phyloP scores from a whole-genome alignment of 805 yeast species.

The Starmerella floris region DNA sequence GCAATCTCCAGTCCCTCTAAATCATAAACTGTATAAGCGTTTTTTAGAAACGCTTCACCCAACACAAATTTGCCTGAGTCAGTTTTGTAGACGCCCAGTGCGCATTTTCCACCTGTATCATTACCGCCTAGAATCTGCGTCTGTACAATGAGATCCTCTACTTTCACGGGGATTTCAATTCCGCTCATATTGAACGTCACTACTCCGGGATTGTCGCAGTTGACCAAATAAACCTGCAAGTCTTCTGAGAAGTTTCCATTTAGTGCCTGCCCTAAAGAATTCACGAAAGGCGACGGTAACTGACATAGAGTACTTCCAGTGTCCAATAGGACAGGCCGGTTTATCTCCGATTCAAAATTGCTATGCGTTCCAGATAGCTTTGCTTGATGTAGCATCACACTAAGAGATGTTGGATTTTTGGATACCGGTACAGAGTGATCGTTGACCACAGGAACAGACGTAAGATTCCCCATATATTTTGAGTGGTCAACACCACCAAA shows the following conservation, averaged over 20 bases:
- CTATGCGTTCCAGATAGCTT: background rate
- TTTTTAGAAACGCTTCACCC: conserved; percentile 52
- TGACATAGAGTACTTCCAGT: conserved; percentile 9
- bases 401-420: conserved; percentile 7
- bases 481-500: conserved; percentile 35
- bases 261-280: conserved; percentile 22
- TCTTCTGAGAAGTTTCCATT: conserved; percentile 31
- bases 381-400: conserved; percentile 9
- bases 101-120: background rate
- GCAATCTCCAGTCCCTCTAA: conserved; percentile 43
- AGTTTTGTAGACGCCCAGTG: conserved; percentile 1
- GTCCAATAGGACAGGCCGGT: conserved; percentile 14
- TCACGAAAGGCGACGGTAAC: conserved; percentile 6
- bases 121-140: background rate
- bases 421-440: conserved; percentile 1
- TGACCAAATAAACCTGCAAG: conserved; percentile 8
- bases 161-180: conserved; percentile 1
- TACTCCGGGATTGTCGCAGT: conserved; percentile 5
- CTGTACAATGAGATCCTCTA: background rate
- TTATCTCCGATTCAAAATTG: background rate
- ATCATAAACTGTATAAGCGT: conserved; percentile 54
- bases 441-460: conserved; percentile 24
- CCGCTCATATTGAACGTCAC: conserved; percentile 15
- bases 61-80: conserved; percentile 27
- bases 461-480: conserved; percentile 31